Percentiles rank a stretch among this genome's conserved stretches.
Conservation (phyloP, 192 early-diverging fungal genomes). For the Entomortierella beljakovae region DNA sequence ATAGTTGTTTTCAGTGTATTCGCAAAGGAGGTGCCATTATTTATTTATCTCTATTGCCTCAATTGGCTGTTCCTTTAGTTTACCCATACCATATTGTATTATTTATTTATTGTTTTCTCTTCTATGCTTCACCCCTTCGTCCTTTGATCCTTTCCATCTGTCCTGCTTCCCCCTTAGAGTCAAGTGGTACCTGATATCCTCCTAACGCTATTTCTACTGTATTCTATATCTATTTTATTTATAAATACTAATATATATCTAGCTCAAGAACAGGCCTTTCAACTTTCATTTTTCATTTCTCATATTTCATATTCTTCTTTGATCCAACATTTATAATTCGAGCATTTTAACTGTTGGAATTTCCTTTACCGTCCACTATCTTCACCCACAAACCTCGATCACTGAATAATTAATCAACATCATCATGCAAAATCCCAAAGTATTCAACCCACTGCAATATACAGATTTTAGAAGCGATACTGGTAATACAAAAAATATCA, state of each 20-base stretch:
- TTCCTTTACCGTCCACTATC: too few relatives aligned
- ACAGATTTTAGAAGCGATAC: slow-evolving; percentile 66
- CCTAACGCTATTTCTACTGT: background rate
- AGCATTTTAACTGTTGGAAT: too few relatives aligned
- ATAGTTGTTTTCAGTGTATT: too few relatives aligned
- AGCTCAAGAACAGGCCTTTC: background rate
- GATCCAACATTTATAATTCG: background rate
- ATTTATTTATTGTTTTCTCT: background rate
- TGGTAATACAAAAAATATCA: too few relatives aligned
- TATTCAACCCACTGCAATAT: slow-evolving; percentile 28
- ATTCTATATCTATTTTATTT: background rate
- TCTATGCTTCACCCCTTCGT: slow-evolving; percentile 1
- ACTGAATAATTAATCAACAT: background rate
- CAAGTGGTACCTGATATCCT: slow-evolving; percentile 2
- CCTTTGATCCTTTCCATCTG: background rate
- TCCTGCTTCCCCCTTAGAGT: background rate
- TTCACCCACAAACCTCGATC: too few relatives aligned
- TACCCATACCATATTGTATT: background rate
- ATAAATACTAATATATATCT: background rate
- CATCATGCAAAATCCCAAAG: slow-evolving; percentile 2
- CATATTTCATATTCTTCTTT: background rate
- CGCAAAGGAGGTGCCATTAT: too few relatives aligned
- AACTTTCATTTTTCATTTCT: background rate
- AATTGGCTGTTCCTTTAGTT: background rate
- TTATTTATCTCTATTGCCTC: background rate